Percentiles rank a stretch among this genome's conserved stretches.
phyloP scores from a whole-genome alignment of 768 basidiomycete species.

The Neoboletus brunneissimus region DNA sequence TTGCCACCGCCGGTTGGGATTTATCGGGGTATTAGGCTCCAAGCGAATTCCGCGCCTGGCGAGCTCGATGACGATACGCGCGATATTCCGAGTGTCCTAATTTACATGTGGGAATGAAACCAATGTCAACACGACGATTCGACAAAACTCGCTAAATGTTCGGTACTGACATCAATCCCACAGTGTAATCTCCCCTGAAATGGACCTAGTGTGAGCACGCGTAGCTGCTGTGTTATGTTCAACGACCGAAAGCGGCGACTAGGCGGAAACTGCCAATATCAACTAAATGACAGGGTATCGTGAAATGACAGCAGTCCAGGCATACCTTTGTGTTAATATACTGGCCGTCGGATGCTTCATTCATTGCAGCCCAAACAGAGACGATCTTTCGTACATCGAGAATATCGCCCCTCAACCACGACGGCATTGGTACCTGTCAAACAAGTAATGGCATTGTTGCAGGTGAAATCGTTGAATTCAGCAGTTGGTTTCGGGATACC shows the following conservation, averaged over 20 bases:
- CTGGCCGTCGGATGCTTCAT: slow-evolving; percentile 7
- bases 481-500: slow-evolving; percentile 21
- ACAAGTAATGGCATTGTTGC: slow-evolving; percentile 7
- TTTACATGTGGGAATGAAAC: slow-evolving; percentile 4
- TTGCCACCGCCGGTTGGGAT: slow-evolving; percentile 64
- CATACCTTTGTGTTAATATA: slow-evolving; percentile 17
- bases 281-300: background rate
- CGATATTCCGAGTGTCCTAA: slow-evolving; percentile 88
- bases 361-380: slow-evolving; percentile 37
- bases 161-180: slow-evolving; percentile 80
- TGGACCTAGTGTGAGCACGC: slow-evolving; percentile 61
- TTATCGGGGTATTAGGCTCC: slow-evolving; percentile 69
- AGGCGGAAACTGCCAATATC: slow-evolving; percentile 15
- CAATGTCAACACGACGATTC: slow-evolving; percentile 1
- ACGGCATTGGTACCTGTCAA: slow-evolving; percentile 60
- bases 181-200: slow-evolving; percentile 86
- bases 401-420: slow-evolving; percentile 70
- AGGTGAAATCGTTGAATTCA: slow-evolving; percentile 6
- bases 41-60: slow-evolving; percentile 64
- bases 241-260: slow-evolving; percentile 35
- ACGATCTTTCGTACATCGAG: slow-evolving; percentile 71
- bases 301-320: background rate
- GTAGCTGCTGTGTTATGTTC: slow-evolving; percentile 75
- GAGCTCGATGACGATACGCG: slow-evolving; percentile 78
- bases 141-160: background rate